Base-by-base conservation (phyloP, 352 stramenopile species). In the Phytophthora cajani region DNA sequence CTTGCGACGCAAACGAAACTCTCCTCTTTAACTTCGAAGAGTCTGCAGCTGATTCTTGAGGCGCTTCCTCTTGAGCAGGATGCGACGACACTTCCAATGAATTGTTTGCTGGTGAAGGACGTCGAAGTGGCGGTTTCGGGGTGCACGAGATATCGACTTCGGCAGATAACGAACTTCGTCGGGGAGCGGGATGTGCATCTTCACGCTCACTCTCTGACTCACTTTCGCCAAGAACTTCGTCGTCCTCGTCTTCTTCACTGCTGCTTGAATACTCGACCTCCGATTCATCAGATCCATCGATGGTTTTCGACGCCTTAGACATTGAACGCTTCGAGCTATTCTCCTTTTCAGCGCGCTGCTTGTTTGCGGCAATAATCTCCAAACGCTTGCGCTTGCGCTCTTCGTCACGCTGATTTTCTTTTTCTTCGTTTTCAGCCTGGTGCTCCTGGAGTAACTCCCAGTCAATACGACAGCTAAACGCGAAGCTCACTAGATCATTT, bases 381-480 rank as follows among this genome's bases (percentile, higher is more conserved):
- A 90, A 36, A 21, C 87, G 82, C 55, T 90, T 89, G 4, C 82
- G 81, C 51, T 93, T 95, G 10, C 85, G 81, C 53, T 95, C 84
- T 59, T 93, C 82, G 27, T 93, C 84, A 56, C 84, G 81, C 51
- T 87, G 74, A 36, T 76, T 87, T 2, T 94, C 84, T 50, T 91
- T 81, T 56, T 90, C 80, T 77, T 91, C 82, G 23, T 93, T 94
- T 57, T 92, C 79, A 30, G 87, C 80, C 64, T 95, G 86, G 23
- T 90, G 80, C 38, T 93, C 87, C 72, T 98, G 95, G 44, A 99
- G 90, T 30, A 98, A 72, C 64, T 97, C 86, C 94, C 94, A 98
- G 56, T 98, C 97, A 8, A 99, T 95, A 60, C 98, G 95, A 25
- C 98, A 95, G 42, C 91, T 98, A 77, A 99, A 99, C 6, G 98